Conservation (phyloP, 2,329 filamentous ascomycete species). For the Amesomyces nigricolor region DNA sequence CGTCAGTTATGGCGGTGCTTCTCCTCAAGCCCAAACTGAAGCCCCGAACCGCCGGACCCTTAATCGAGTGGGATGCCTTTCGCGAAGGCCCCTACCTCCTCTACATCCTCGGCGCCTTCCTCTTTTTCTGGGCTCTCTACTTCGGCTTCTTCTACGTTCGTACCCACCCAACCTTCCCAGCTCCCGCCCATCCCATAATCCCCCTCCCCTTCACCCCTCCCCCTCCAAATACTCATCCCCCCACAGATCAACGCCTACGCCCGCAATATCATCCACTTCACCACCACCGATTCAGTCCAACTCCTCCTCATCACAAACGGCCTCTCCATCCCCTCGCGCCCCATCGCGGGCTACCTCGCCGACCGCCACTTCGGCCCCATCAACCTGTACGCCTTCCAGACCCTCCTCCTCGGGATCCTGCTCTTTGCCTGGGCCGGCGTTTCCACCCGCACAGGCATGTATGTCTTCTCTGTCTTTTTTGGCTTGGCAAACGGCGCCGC, state of each 20-base stretch:
- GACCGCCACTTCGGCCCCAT: slow-evolving; percentile 49
- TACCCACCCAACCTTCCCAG: slow-evolving; percentile 1
- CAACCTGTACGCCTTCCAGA: slow-evolving; percentile 49
- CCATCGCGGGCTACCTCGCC: slow-evolving; percentile 50
- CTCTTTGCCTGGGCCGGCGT: slow-evolving; percentile 54
- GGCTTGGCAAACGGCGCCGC: slow-evolving; percentile 40
- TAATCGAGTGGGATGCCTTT: slow-evolving; percentile 48
- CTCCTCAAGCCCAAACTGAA: slow-evolving; percentile 42
- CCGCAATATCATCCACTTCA: slow-evolving; percentile 40
- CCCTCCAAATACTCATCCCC: no score
- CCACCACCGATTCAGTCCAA: slow-evolving; percentile 48
- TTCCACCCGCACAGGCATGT: slow-evolving; percentile 21
- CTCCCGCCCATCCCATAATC: no score
- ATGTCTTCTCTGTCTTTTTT: slow-evolving; percentile 39
- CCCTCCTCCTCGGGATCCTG: slow-evolving; percentile 42
- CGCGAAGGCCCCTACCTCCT: slow-evolving; percentile 42
- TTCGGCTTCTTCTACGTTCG: slow-evolving; percentile 46
- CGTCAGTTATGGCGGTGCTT: slow-evolving; percentile 36
- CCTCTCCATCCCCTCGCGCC: slow-evolving; percentile 49
- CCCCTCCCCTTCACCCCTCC: not conserved
- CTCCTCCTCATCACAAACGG: slow-evolving; percentile 57
- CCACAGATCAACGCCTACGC: slow-evolving; percentile 44
- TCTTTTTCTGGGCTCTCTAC: slow-evolving; percentile 48
- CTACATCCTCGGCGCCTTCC: slow-evolving; percentile 35
- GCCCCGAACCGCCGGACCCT: slow-evolving; percentile 40